A percentile compares a stretch with the other conserved stretches of the same genome.
phyloP scores from a whole-genome alignment of 2,329 filamentous ascomycete species.

The Trichoderma koningii region DNA sequence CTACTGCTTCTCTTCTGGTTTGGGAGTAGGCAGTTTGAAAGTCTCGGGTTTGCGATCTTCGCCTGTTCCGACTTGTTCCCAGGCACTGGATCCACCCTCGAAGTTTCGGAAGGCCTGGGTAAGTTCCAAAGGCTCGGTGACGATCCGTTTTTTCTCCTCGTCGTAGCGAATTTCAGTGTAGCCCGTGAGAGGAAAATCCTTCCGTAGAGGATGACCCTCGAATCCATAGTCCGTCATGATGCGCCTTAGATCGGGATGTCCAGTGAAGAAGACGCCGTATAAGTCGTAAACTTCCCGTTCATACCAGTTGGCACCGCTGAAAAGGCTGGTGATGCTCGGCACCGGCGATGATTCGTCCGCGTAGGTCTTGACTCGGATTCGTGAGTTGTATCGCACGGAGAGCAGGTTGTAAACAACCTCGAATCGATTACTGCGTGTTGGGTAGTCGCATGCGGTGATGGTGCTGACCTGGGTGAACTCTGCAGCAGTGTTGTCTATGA shows the following conservation, averaged over 20 bases:
- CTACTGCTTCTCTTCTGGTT: constrained; percentile 89
- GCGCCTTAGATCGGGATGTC: constrained; percentile 90
- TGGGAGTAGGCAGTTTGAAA: constrained; percentile 94
- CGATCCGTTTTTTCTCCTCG: constrained; percentile 99
- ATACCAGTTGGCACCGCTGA: constrained; percentile 97
- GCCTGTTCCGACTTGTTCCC: constrained; percentile 69
- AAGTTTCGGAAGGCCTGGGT: constrained; percentile 99
- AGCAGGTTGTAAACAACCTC: constrained; percentile 98
- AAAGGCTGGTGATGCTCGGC: constrained; percentile 81
- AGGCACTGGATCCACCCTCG: constrained; percentile 77
- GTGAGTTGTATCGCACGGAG: constrained; percentile 92
- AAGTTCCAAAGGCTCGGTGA: constrained; percentile 94
- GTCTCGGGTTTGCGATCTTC: constrained; percentile 76
- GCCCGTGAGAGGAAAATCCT: constrained; percentile 96
- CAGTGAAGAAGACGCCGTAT: constrained; percentile 95
- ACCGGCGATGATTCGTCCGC: constrained; percentile 94
- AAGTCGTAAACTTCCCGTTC: constrained; percentile 97
- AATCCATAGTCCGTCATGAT: constrained; percentile 99
- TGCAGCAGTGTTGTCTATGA: constrained; percentile 84
- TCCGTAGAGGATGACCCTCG: constrained; percentile 93
- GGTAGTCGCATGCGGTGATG: constrained; percentile 94
- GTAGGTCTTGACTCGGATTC: constrained; percentile 98
- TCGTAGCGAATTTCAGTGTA: constrained; percentile 98
- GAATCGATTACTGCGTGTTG: constrained; percentile 92
- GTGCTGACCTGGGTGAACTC: constrained; percentile 94